These are phyloP conservation scores for Ustilago shanxiensis DNA, from an alignment of 1,284 basidiomycete genomes.

Conservation along the genomic window DNA sequence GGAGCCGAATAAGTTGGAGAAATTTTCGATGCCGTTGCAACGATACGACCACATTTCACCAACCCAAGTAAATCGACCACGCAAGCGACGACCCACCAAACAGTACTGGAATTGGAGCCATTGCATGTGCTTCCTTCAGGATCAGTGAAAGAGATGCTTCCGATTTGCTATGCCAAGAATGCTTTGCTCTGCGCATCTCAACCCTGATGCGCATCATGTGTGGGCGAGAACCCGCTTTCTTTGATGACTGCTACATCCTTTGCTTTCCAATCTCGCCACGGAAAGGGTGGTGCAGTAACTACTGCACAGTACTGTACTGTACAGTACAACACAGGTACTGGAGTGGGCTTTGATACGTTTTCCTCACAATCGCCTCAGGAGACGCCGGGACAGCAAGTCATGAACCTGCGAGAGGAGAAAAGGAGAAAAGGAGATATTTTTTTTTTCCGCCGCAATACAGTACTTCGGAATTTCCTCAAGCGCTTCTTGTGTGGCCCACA, in stretches of 20 bases:
- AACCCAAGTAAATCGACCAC: no score
- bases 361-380: neutral
- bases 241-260: no score
- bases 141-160: neutral
- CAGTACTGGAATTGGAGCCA: no score
- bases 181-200: neutral
- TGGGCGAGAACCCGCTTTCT: no score
- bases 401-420: neutral
- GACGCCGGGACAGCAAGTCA: neutral
- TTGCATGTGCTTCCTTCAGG: neutral
- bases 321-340: no score
- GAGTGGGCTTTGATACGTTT: no score
- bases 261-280: no score
- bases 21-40: neutral
- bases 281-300: no score
- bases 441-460: no score
- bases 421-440: slow-evolving; percentile 13
- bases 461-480: neutral
- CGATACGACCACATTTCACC: neutral
- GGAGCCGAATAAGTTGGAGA: neutral
- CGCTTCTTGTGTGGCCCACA: no score
- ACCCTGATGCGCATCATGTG: neutral
- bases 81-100: neutral
- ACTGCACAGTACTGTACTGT: no score
- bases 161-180: neutral